phyloP scores from a whole-genome alignment of 139 green algal species.

The Ettlia oleoabundans region DNA sequence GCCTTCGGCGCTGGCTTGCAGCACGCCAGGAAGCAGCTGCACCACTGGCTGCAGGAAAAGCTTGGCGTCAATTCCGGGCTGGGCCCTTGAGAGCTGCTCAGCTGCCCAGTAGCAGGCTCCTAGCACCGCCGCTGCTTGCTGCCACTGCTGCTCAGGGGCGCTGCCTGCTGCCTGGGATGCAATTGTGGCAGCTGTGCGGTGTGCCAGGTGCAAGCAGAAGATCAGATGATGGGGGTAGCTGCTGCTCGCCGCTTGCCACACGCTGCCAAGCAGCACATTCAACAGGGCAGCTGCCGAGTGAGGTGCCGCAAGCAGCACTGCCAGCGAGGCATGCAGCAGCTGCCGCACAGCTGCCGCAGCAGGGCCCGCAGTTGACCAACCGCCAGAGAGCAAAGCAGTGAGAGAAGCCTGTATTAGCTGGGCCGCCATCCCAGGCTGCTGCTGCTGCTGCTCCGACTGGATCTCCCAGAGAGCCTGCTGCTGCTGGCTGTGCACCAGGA shows the following conservation, averaged over 20 bases:
- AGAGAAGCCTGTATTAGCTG: too few species aligned
- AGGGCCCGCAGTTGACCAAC: too few species aligned
- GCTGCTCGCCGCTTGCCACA: conserved; percentile 2
- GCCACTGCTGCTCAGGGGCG: not conserved
- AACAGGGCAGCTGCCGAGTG: not conserved
- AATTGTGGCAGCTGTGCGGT: not conserved
- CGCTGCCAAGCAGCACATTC: not conserved
- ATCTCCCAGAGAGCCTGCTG: too few species aligned
- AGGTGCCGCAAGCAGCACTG: not conserved
- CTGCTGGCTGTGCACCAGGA: conserved; percentile 17
- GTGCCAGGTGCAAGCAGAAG: not conserved
- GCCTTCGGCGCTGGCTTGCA: too few species aligned
- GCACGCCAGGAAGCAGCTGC: too few species aligned
- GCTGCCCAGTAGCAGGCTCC: not conserved
- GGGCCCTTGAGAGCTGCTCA: not conserved
- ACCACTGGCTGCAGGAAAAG: conserved; percentile 21
- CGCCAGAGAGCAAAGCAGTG: too few species aligned
- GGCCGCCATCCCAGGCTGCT: too few species aligned
- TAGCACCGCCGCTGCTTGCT: not conserved
- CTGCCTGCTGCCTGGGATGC: not conserved
- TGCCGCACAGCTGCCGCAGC: not conserved
- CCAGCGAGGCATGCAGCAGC: not conserved
- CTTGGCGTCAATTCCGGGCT: not conserved
- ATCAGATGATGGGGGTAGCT: not conserved
- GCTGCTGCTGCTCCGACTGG: conserved; percentile 9